Base-by-base conservation (phyloP, 2,329 filamentous ascomycete genomes). In the Pseudogymnoascus sp. region DNA sequence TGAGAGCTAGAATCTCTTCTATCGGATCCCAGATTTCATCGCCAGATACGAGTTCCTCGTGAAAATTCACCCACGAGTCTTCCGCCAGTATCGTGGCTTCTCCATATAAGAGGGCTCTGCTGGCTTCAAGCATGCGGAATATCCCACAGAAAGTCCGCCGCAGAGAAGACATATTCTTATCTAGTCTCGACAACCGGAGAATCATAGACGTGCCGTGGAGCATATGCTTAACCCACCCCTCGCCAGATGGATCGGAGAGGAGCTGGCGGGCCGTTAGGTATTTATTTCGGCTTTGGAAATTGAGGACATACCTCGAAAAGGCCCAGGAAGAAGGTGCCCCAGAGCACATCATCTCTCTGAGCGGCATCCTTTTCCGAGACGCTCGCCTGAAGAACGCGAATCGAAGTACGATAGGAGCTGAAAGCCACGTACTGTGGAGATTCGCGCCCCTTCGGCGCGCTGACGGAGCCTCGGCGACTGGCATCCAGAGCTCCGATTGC, bases 201-300 rank as follows among this genome's bases (percentile, higher is more conserved):
- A 70, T 68, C 31, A 61, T 66, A 8, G 69, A 69, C 9, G 68
- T 70, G 0, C 69, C 69, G 47, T 69, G 66, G 11, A 69, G 61
- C 33, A 70, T 66, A 42, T 70, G 69, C 60, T 68, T 67, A 10
- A 69, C 47, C 66, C 67, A 70, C 1, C 68, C 67, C 3, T 67
- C 62, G 0, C 68, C 69, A 13, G 68, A 65, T 2, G 62, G 28
- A 40, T 70, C 69, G 11, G 62, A 67, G 66, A 70, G 69, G 0
- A 70, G 64, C 66, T 69, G 17, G 21, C 5, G 1, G n/a, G n/a
- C n/a, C 5, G 36, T 47, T 31, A 62, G 42, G 2, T 38, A n/a
- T 2, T 21, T 15, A 38, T 50, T 59, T 60, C 2, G 9, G n/a
- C 3, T 61, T 60, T 6, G 2, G 17, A 11, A 10, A 17, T 19